These are phyloP conservation scores for Ophiostoma sp. DNA, from an alignment of 2,329 filamentous ascomycete species.

Conservation along the genomic window DNA sequence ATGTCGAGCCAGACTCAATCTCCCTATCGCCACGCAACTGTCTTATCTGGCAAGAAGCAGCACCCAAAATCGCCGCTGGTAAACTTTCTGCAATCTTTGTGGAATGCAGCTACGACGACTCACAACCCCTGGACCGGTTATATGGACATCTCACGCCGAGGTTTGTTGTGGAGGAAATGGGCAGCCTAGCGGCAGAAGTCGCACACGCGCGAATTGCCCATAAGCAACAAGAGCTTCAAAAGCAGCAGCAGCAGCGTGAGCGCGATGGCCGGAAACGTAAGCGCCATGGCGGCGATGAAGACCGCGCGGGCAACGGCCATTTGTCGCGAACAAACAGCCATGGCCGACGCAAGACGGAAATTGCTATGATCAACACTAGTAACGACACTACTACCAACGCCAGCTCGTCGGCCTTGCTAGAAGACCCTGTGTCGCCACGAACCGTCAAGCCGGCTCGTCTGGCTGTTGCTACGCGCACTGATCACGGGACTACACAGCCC, in stretches of 20 bases:
- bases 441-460: conserved; percentile 35
- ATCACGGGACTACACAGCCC: background rate
- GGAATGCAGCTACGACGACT: conserved; percentile 89
- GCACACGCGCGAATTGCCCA: conserved; percentile 41
- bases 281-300: conserved; percentile 40
- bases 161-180: conserved; percentile 75
- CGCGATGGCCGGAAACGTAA: conserved; percentile 58
- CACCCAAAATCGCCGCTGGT: conserved; percentile 71
- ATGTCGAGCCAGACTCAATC: conserved; percentile 86
- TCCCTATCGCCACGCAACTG: conserved; percentile 75
- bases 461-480: conserved; percentile 21
- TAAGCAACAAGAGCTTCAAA: conserved; percentile 17
- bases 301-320: conserved; percentile 23
- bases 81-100: conserved; percentile 79
- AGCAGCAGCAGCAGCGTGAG: conserved; percentile 13
- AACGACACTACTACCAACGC: too few species aligned
- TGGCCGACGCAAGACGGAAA: conserved; percentile 23
- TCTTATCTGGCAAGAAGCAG: conserved; percentile 82
- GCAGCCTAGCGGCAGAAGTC: conserved; percentile 65
- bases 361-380: background rate
- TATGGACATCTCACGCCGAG: conserved; percentile 86
- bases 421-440: conserved; percentile 50
- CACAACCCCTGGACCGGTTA: conserved; percentile 67
- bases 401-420: conserved; percentile 28
- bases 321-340: conserved; percentile 18